Base-by-base conservation (phyloP, 495 filamentous ascomycete genomes). In the Pyrenula massariospora region DNA sequence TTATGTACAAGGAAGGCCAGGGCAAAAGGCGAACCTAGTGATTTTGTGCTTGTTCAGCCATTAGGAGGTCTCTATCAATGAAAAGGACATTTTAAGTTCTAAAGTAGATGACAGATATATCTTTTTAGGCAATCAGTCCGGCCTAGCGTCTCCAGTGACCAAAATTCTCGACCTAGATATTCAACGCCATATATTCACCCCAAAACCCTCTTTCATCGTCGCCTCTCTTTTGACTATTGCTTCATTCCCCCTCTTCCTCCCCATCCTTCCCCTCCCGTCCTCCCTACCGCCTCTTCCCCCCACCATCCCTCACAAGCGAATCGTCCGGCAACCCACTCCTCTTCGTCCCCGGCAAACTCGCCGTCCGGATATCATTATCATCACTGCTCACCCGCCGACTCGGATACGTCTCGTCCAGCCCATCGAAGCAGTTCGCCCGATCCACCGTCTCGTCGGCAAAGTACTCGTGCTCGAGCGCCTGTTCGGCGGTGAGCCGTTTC, bases 311-410 rank as follows among this genome's bases (percentile, higher is more conserved):
- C 50, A 83, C 73, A 48, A 93, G 58, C 19, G 77, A 82, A 74
- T 96, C 92, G 69, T 95, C 92, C 3, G 88, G 87, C 55, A 95
- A 62, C 1, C 89, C 93, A 58, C 87, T 91, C 51, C 91, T 77
- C 71, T 97, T 97, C 1, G 92, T 96, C 1, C 93, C 93, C 5
- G 93, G 89, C 31, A 95, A 67, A 67, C 88, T 91, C n/a, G 82
- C 81, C 0, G 85, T 87, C 2, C 88, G 77, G 54, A 96, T 95
- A 70, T 96, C 93, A 64, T 94, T 94, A 64, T 96, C 90, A 61
- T 97, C 93, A 63, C 92, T 85, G 54, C 84, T 94, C 3, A 99
- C 91, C 48, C 89, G 80, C 1, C 93, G 83, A 63, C 87, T 82
- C 1, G 94, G 93, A 70, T 99, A 99, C 65, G 93, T 86, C 57